These are phyloP conservation scores for Perilla frutescens DNA, from an alignment of 257 asterid species.

Conservation along the genomic window DNA sequence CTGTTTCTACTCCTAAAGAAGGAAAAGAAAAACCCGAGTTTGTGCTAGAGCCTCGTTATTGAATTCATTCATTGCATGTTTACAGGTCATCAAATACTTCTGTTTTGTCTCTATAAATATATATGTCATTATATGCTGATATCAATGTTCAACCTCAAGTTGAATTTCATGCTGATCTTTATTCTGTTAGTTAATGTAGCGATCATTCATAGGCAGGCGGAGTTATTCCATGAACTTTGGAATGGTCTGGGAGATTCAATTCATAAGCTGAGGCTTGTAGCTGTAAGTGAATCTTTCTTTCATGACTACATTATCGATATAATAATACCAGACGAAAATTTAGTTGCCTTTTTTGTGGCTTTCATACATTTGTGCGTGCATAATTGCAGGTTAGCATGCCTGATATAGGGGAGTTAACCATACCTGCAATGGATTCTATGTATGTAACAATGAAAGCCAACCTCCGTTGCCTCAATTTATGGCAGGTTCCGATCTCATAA, in stretches of 20 bases:
- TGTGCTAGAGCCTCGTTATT: neutral
- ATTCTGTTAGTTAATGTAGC: slow-evolving; percentile 39
- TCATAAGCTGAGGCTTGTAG: slow-evolving; percentile 72
- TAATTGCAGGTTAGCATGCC: slow-evolving; percentile 81
- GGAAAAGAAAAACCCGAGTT: neutral
- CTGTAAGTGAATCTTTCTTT: slow-evolving; percentile 56
- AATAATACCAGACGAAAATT: neutral
- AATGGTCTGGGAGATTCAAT: slow-evolving; percentile 71
- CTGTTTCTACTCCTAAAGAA: neutral
- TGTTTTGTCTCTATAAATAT: neutral
- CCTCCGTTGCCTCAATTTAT: slow-evolving; percentile 65
- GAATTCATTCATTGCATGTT: neutral
- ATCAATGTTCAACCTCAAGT: neutral
- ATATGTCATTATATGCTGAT: neutral
- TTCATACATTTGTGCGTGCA: neutral
- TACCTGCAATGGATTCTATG: slow-evolving; percentile 70
- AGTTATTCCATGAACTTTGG: slow-evolving; percentile 71
- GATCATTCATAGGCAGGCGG: slow-evolving; percentile 52
- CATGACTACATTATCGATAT: neutral
- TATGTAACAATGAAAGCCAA: slow-evolving; percentile 63
- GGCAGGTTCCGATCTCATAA: slow-evolving; percentile 67
- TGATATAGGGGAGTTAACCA: slow-evolving; percentile 60
- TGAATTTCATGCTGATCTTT: slow-evolving; percentile 25
- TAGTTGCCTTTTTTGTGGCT: neutral
- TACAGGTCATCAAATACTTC: neutral